phyloP scores from a whole-genome alignment of 2,329 filamentous ascomycete species.

The Neonectria punicea region DNA sequence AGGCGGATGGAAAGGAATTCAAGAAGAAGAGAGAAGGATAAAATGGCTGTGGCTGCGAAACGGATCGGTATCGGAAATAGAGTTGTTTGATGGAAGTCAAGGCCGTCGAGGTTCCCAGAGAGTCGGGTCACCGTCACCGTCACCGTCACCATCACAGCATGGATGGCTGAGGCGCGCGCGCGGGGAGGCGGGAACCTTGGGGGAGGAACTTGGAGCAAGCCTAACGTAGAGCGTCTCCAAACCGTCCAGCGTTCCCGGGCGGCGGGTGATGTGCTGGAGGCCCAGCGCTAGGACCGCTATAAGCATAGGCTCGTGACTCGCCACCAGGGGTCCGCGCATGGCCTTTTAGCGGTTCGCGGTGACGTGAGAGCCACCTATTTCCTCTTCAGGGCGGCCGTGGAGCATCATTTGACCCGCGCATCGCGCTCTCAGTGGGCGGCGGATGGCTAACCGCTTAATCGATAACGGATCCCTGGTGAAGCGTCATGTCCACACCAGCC shows the following conservation, averaged over 20 bases:
- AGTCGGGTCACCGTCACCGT: slow-evolving; percentile 40
- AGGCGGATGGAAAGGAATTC: not conserved
- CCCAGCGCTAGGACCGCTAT: slow-evolving; percentile 32
- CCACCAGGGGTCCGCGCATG: slow-evolving; percentile 31
- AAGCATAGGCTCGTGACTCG: slow-evolving; percentile 38
- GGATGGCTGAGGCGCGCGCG: slow-evolving; percentile 37
- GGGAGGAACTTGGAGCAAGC: not conserved
- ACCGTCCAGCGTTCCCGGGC: not conserved
- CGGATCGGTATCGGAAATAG: slow-evolving; percentile 19
- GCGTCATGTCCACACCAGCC: slow-evolving; percentile 6
- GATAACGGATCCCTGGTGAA: slow-evolving; percentile 25
- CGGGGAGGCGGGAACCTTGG: not conserved
- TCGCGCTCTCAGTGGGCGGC: slow-evolving; percentile 30
- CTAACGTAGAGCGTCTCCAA: not conserved
- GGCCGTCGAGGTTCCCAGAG: slow-evolving; percentile 38
- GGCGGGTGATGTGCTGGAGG: slow-evolving; percentile 25
- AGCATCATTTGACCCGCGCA: slow-evolving; percentile 41
- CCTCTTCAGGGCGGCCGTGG: slow-evolving; percentile 12
- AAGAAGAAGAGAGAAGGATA: not conserved
- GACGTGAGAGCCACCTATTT: slow-evolving; percentile 27
- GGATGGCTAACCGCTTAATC: slow-evolving; percentile 33
- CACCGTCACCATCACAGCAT: slow-evolving; percentile 39
- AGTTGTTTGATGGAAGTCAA: slow-evolving; percentile 21
- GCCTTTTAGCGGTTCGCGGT: slow-evolving; percentile 7
- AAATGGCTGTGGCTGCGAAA: slow-evolving; percentile 17